Base-by-base conservation (phyloP, 495 filamentous ascomycete species). In the Evernia prunastri region DNA sequence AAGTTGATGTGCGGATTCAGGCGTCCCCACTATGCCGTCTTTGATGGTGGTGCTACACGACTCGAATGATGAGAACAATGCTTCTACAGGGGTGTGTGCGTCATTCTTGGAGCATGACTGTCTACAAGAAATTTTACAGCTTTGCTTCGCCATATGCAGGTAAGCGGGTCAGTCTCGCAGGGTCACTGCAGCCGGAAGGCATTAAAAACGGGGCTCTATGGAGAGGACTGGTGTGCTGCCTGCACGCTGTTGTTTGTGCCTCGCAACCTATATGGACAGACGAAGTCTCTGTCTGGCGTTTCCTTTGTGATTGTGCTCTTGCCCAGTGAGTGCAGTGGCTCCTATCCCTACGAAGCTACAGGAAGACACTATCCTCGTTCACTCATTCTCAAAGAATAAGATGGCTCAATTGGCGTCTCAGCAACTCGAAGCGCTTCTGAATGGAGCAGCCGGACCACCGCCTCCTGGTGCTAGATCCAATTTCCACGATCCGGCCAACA, bases 381-480 rank as follows among this genome's bases (percentile, higher is more conserved):
- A 18, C 40, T 43, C 40, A 15, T 43, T 43, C 15, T 12, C 12
- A 7, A 7, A 20, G 20, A 8, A 43, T 5, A 43, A 15, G 15
- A 43, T 43, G 40, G 18, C 15, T 43, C 40, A 43, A 43, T 10
- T 20, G 15, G 1, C 40, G 17, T 20, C 40, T 17, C 40, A 43
- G 18, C 15, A 43, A 20, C 40, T 43, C 18, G 45, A 53, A 31
- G 49, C 49, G 11, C 42, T 63, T 7, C 39, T 66, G 29, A 31
- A 63, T 13, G 64, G 64, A 53, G 60, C 64, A 40, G 64, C 64
- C 42, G 43, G 15, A 5, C 13, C 31, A 18, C 64, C 64, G 33
- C 64, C 64, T 6, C 29, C 43, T 1, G 64, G 64, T 4, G 35
- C 63, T 6, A 35, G 5, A 8, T 33, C 60, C 4, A 57, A 63